Base-by-base conservation (phyloP, 2,329 filamentous ascomycete genomes). In the Cladosporium colombiae region DNA sequence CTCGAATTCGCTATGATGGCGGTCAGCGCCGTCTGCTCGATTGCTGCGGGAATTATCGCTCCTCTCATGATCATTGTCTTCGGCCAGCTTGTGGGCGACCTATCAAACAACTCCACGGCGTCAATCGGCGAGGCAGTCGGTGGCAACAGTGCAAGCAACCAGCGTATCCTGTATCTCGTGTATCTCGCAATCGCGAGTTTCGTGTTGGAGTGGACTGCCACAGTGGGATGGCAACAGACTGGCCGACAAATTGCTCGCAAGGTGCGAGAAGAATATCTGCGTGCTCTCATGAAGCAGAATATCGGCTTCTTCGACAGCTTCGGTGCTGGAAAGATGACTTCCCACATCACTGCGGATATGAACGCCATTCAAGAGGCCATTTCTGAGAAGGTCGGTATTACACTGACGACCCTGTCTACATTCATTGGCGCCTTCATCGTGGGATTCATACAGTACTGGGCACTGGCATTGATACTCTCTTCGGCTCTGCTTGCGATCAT, bases 401-500 rank as follows among this genome's bases (percentile, higher is more conserved):
- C 81, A 69, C 75, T 82, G 5, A 74, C 79, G 35, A 79, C 79
- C 3, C 78, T 81, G 33, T 78, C 77, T n/a, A 82, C 81, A 52
- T 82, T 82, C 35, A 69, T 81, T 13, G 77, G 79, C 27, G 78
- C 81, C 6, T 81, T 81, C 62, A 74, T 75, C 5, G 79, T 81
- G 5, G 80, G 79, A 13, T 82, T 82, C 67, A 75, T 77, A 7
- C 75, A 90, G 77, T 97, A 93, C 35, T 63, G 61, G 91, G 96
- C 93, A 77, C 82, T 97, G 69, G 94, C 94, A 0, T 80, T 96
- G 63, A 97, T 97, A 70, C 84, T 96, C 40, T 83, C 87, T 23
- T 93, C 91, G 0, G 91, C 90, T 1, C 87, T 97, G 66, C 81
- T 93, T 44, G 90, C 92, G 1, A 86, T 97, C 53, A 77, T 91